Conservation (phyloP, 148 eudicot species). For the Vaccinium vitisidaea region DNA sequence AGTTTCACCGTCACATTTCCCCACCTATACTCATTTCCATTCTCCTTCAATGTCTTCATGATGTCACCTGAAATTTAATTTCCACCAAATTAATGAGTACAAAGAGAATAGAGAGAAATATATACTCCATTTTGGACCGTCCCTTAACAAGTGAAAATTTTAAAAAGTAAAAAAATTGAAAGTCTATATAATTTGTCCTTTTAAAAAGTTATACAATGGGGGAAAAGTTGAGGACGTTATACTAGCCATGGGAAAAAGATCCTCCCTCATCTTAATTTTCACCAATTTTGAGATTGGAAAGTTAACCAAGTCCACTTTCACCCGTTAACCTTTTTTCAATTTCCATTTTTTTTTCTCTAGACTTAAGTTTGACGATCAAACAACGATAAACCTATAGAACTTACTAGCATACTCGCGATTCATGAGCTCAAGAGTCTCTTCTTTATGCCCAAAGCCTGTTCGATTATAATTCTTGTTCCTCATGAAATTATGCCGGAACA, state of each 20-base stretch:
- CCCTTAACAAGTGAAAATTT: no score
- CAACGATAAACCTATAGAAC: not conserved
- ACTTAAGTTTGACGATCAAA: not conserved
- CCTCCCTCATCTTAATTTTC: no score
- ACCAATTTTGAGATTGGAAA: no score
- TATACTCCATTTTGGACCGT: no score
- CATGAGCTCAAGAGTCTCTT: constrained; percentile 76
- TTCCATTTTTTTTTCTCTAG: not conserved
- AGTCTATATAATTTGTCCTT: no score
- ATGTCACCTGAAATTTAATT: constrained; percentile 61
- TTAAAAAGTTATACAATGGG: no score
- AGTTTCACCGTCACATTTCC: constrained; percentile 90
- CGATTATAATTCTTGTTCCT: constrained; percentile 86
- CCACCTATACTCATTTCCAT: constrained; percentile 82
- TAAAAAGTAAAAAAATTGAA: no score
- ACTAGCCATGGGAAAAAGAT: no score
- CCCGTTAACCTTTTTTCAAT: not conserved
- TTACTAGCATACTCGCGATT: constrained; percentile 80
- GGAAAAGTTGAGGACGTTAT: no score
- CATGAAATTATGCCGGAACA: constrained; percentile 78
- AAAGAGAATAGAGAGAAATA: not conserved
- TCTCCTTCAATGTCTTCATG: constrained; percentile 83
- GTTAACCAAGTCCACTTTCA: no score
- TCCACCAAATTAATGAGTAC: not conserved
- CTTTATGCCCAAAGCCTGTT: constrained; percentile 75